phyloP scores from a whole-genome alignment of 2,329 filamentous ascomycete genomes.

The Diaporthe caulivora region DNA sequence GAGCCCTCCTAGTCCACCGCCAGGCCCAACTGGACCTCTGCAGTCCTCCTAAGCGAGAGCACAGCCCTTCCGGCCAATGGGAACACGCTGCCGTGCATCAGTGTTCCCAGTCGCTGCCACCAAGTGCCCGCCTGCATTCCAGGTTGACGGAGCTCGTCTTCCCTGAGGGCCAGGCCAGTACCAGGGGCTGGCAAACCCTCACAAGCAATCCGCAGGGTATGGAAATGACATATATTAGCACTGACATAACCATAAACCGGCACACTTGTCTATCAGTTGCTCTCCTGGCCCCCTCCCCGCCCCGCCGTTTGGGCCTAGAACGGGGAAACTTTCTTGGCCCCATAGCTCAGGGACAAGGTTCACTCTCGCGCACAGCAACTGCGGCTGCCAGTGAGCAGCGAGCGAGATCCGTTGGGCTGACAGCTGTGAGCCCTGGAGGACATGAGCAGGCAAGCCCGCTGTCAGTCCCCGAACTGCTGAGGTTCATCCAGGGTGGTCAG shows the following conservation, averaged over 20 bases:
- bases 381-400: not conserved
- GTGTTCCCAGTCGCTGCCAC: not conserved
- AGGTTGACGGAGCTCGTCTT: not conserved
- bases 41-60: not conserved
- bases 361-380: not conserved
- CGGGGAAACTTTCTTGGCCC: conserved; percentile 19
- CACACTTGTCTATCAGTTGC: conserved; percentile 6
- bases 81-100: not conserved
- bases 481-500: conserved; percentile 3
- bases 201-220: conserved; percentile 1
- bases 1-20: not conserved
- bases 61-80: not conserved
- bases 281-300: not conserved
- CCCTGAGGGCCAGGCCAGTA: not conserved
- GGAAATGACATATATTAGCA: conserved; percentile 32
- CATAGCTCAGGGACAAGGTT: conserved; percentile 29
- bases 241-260: conserved; percentile 22
- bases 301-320: conserved; percentile 22
- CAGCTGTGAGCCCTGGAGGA: not conserved
- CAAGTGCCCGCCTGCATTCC: not conserved
- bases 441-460: not conserved
- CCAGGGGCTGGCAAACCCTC: conserved; percentile 4
- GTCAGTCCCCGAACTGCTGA: not conserved
- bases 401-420: not conserved
- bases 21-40: not conserved